Evolutionary conservation across 306 rosid genomes (phyloP).

Genomic region (Quillaja saponaria): DNA sequence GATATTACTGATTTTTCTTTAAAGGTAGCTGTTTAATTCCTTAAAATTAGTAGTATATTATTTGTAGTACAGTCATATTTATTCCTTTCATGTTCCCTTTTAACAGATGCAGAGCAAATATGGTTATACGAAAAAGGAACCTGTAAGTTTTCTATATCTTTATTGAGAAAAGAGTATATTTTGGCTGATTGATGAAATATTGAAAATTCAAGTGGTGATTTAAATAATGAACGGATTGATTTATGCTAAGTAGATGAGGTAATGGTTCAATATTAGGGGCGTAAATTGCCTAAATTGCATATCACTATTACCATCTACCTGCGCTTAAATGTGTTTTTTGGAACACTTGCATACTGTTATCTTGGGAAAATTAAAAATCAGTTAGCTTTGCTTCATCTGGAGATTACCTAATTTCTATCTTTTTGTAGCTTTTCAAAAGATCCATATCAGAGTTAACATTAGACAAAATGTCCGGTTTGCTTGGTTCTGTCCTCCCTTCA

Average conservation of each 20-base stretch:
- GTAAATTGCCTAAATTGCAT: neutral
- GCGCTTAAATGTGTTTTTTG: conserved; percentile 6
- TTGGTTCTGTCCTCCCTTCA: conserved; percentile 61
- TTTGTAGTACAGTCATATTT: conserved; percentile 22
- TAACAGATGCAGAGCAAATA: conserved; percentile 82
- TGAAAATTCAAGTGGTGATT: too few relatives aligned
- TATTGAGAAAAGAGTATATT: neutral
- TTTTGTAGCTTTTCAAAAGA: conserved; percentile 57
- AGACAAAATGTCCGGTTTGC: conserved; percentile 60
- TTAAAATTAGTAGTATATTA: conserved; percentile 22
- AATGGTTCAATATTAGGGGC: conserved; percentile 8
- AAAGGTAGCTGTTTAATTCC: conserved; percentile 51
- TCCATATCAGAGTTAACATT: conserved; percentile 74
- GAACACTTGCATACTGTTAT: neutral
- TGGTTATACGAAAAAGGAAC: conserved; percentile 66
- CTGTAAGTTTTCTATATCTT: conserved; percentile 48
- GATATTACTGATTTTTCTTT: conserved; percentile 72
- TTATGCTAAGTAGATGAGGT: neutral
- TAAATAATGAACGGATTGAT: neutral
- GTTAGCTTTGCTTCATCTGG: conserved; percentile 15
- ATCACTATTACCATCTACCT: conserved; percentile 14
- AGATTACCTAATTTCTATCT: conserved; percentile 33
- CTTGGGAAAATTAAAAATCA: neutral
- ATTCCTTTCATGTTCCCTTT: conserved; percentile 28
- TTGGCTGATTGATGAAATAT: neutral